phyloP scores from a whole-genome alignment of 169 alveolate genomes.

The Cytauxzoon felis region DNA sequence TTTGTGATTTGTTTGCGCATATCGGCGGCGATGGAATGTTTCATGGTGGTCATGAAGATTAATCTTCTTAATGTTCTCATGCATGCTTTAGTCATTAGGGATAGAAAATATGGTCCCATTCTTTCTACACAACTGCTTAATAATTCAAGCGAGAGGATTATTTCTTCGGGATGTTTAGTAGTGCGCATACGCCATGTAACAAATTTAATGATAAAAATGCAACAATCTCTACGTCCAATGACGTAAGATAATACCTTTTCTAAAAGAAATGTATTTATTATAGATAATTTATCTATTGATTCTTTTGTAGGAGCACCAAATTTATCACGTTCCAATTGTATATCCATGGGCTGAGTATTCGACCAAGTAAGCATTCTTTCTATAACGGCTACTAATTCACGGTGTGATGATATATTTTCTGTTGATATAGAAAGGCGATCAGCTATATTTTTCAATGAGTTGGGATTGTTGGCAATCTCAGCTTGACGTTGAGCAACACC shows the following conservation, averaged over 20 bases:
- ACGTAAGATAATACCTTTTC: constrained; percentile 39
- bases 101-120: constrained; percentile 64
- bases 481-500: constrained; percentile 21
- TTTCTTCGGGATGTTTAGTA: constrained; percentile 72
- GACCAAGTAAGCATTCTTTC: constrained; percentile 32
- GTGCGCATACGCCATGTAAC: constrained; percentile 66
- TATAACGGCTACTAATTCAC: constrained; percentile 53
- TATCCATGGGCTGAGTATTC: constrained; percentile 11
- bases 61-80: constrained; percentile 65
- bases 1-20: constrained; percentile 70
- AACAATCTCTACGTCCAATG: constrained; percentile 46
- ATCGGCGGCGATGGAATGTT: constrained; percentile 64
- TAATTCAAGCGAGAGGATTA: constrained; percentile 68
- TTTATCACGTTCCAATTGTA: constrained; percentile 45
- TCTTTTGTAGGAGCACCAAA: constrained; percentile 49
- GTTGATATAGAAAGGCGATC: constrained; percentile 13
- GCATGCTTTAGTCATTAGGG: constrained; percentile 65
- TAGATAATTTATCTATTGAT: constrained; percentile 25
- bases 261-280: constrained; percentile 19
- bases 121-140: constrained; percentile 60
- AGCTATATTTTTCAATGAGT: constrained; percentile 30
- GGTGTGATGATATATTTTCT: constrained; percentile 38
- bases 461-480: constrained; percentile 17
- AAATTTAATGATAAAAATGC: constrained; percentile 58
- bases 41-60: constrained; percentile 61